Base-by-base conservation (phyloP, 2,329 filamentous ascomycete genomes). In the Talaromyces sp. region DNA sequence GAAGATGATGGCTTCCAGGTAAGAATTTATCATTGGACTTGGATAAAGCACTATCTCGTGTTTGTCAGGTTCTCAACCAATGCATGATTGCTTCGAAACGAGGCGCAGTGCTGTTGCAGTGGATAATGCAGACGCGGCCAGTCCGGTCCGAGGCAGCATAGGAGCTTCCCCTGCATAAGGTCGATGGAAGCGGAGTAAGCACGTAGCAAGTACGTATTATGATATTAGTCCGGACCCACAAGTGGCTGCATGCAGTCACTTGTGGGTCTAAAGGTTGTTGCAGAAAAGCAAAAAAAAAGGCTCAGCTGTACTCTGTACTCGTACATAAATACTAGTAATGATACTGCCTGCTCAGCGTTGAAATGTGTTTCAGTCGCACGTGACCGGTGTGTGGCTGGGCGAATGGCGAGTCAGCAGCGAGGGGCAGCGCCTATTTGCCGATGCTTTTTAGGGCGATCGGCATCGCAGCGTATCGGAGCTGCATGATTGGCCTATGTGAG, bases 331-430 rank as follows among this genome's bases (percentile, higher is more conserved):
- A n/a, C n/a, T n/a, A n/a, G n/a, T n/a, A n/a, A 46, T 46, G 43
- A 46, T 46, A 19, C 43, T 21, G 43, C 43, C 41, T 43, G 41
- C 19, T 35, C 32, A 35, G 32, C 32, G 9, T 19, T 6, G 11
- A 14, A 17, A 13, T 46, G 21, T 46, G 43, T 19, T 38, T 46
- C 43, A 24, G 19, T 19, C 24, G 55, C 59, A 61, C 56, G 59
- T 61, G 59, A 35, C 43, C 14, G 29, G 5, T 6, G 11, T 43
- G 59, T 52, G 59, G 59, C 59, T 61, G 59, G 59, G 51, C 59
- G 51, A 61, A 61, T 61, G 13, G 53, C 3, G 49, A 29, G 35
- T 17, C 26, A n/a, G 49, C 49, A 46, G 49, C 49, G 49, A 52
- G 49, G 49, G 49, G 49, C 49, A 52, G 49, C 49, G 49, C 9